Evolutionary conservation across 2,329 filamentous ascomycete genomes (phyloP).

Genomic region (Mycosphaerella sp.): DNA sequence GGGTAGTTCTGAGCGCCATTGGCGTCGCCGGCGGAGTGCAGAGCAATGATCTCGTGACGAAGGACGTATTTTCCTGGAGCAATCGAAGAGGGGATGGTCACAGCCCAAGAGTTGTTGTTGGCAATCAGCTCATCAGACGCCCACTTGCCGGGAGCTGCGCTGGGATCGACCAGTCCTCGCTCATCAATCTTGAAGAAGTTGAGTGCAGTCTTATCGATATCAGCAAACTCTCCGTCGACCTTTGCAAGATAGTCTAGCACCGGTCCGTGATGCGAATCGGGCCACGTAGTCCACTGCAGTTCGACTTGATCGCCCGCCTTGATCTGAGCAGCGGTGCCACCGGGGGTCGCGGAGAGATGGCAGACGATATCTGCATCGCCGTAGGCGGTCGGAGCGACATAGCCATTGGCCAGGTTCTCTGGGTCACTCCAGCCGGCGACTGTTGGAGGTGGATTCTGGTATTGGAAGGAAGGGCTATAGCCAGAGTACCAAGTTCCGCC

Average conservation of each 20-base stretch:
- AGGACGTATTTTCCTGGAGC: conserved; percentile 54
- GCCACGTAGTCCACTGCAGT: conserved; percentile 60
- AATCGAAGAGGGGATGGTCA: conserved; percentile 49
- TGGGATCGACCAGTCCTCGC: conserved; percentile 45
- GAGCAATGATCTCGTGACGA: conserved; percentile 54
- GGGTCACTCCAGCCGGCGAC: conserved; percentile 45
- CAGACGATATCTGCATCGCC: conserved; percentile 28
- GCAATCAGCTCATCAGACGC: conserved; percentile 49
- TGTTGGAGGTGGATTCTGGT: conserved; percentile 40
- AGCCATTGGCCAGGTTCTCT: conserved; percentile 35
- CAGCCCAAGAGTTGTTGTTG: conserved; percentile 42
- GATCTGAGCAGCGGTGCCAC: conserved; percentile 47
- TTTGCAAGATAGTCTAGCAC: conserved; percentile 59
- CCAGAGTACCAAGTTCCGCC: conserved; percentile 44
- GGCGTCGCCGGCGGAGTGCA: conserved; percentile 46
- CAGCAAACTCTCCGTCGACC: conserved; percentile 50
- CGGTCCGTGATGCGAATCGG: conserved; percentile 57
- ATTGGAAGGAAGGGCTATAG: conserved; percentile 38
- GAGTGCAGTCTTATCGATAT: conserved; percentile 48
- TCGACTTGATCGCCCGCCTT: conserved; percentile 54
- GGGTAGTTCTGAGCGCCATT: conserved; percentile 43
- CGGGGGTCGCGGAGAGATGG: conserved; percentile 51
- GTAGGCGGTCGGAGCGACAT: conserved; percentile 24
- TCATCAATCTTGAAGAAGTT: conserved; percentile 60
- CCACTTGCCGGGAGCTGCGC: conserved; percentile 45